Base-by-base conservation (phyloP, 176 grass and related monocot species). In the Hordeum vulgare region DNA sequence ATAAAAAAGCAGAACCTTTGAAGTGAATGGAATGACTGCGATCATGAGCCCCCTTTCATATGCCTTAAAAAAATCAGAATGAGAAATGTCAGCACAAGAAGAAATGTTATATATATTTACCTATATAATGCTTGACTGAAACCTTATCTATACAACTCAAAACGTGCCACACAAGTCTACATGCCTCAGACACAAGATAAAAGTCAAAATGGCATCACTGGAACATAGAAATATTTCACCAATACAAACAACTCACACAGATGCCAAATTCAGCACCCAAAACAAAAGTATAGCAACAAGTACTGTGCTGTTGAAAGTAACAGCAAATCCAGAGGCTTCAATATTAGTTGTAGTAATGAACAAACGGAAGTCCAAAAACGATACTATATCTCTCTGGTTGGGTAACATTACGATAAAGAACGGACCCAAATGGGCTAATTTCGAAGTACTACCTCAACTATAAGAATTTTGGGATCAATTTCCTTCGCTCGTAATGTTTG, bases 1-100 rank as follows among this genome's bases (percentile, higher is more conserved):
- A 85, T 88, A 86, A 81, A 74, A 17, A 59, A 59, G n/a, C 13
- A 47, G 61, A 58, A 98, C 96, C 96, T 98, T 98, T 49, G 96
- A 98, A 36, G 96, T 98, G 81, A 98, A 98, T 40, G 96, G 96
- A 62, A 95, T 90, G 21, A 98, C 93, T 5, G 96, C 96, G 86
- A 98, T 98, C 96, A 98, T 98, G 83, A 98, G 85, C 11, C 96
- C 96, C 54, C 84, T 95, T 71, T 98, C 96, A 78, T 98, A 98
- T 80, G 96, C 96, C 96, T 98, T 78, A 79, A 88, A 74, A 21
- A 76, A 26, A 56, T 58, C 24, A 49, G 63, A 86, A 75, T 51
- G 39, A 45, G 85, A 59, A 72, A 64, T 21, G 12, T 70, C 12
- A 89, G 37, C 71, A 28, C 8, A 82, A 9, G 41, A 60, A 59